Evolutionary conservation across 75 land plant species (phyloP).

Genomic region (Azolla pinnata): DNA sequence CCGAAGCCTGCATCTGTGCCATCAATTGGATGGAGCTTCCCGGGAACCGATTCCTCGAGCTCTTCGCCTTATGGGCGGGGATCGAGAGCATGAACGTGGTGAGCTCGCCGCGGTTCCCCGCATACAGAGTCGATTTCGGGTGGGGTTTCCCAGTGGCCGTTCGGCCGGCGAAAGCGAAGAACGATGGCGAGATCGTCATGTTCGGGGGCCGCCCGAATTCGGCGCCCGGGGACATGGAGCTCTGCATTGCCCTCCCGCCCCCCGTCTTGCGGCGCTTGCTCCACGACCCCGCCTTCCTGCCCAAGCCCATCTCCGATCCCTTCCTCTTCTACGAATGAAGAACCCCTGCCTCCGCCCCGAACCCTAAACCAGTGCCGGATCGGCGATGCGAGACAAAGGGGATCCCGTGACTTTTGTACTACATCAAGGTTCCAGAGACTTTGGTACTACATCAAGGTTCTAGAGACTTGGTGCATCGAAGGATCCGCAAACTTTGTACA

Average conservation of each 20-base stretch:
- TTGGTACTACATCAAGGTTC: too few species aligned
- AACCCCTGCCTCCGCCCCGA: background rate
- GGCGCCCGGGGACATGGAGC: background rate
- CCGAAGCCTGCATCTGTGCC: too few species aligned
- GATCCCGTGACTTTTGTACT: too few species aligned
- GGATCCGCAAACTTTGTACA: too few species aligned
- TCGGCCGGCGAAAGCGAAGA: background rate
- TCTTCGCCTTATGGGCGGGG: too few species aligned
- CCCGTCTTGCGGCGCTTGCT: background rate
- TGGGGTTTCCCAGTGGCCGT: constrained; percentile 27
- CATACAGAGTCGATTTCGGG: constrained; percentile 29
- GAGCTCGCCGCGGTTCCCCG: constrained; percentile 23
- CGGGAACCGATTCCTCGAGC: background rate
- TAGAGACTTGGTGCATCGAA: too few species aligned
- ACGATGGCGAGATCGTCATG: background rate
- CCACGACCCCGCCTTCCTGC: background rate
- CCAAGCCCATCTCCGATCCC: background rate
- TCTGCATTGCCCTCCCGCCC: background rate
- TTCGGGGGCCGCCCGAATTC: background rate
- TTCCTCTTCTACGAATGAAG: background rate
- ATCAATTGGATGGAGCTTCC: too few species aligned
- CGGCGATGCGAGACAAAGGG: too few species aligned
- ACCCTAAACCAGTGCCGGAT: too few species aligned
- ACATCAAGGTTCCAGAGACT: too few species aligned
- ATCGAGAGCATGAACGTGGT: background rate